Evolutionary conservation across 345 rosid genomes (phyloP), one percentile per base, ranked within the genome.

Genomic region (Nephelium lappaceum): DNA sequence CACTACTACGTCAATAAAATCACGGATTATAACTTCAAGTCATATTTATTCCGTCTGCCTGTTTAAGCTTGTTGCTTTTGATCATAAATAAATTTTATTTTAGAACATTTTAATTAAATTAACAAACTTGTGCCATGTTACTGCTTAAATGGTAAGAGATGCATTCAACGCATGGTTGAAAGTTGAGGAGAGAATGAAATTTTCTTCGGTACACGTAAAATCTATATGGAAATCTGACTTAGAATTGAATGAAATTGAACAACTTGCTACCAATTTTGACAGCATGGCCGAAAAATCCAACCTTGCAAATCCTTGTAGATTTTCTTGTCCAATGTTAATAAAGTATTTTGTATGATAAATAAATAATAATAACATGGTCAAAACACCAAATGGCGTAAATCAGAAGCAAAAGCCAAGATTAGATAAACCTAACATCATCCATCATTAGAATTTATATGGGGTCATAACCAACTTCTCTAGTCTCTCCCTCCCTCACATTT

Each of bases 361-460:
- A 38, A 15, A 24, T 12, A 8, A 72, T 9, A 47, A 58, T 23
- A 23, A 68, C 18, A 76, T 19, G 31, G 76, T 57, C 67, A 36
- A 73, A 65, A 23, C 41, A 47, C 16, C 24, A 23, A 72, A 72
- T 49, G 31, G 65, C 75, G 85, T 69, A 60, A 25, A 67, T 51
- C 14, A 67, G 61, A 83, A 83, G 80, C 78, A 79, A 64, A 11
- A 58, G 66, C 60, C 24, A 77, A 68, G 38, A 74, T 77, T 83
- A 70, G 86, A 80, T 80, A 80, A 64, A 77, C 81, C 83, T 73
- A 80, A 69, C 80, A 39, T 18, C 58, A 53, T 36, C 69, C 82
- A 45, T 14, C 51, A 47, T 45, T 38, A 3, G 15, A 24, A 19
- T 11, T 11, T 18, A 43, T 0, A 51, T 25, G 36, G 66, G 61